Conservation (phyloP, 2,329 filamentous ascomycete genomes). For the Epichloe sylvatica region DNA sequence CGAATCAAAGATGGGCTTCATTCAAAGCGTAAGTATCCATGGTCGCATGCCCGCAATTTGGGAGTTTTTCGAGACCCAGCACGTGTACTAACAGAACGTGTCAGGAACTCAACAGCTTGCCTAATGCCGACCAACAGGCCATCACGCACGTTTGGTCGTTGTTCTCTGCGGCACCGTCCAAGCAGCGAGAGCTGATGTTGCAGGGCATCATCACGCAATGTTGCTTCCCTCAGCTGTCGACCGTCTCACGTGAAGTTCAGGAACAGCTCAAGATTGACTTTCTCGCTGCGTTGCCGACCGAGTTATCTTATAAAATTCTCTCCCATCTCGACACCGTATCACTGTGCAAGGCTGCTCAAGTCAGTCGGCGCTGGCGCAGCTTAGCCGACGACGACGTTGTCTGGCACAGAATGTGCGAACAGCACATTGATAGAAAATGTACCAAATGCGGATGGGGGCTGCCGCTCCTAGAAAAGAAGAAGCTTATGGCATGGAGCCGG, state of each 20-base stretch:
- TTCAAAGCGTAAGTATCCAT: constrained; percentile 57
- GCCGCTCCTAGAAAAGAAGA: constrained; percentile 76
- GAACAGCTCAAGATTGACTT: constrained; percentile 98
- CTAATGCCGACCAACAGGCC: constrained; percentile 77
- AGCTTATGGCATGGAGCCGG: constrained; percentile 72
- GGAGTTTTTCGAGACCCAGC: neutral
- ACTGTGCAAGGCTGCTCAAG: constrained; percentile 88
- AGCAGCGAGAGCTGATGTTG: constrained; percentile 90
- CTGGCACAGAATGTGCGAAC: constrained; percentile 95
- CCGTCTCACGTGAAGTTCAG: constrained; percentile 76
- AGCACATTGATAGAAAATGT: constrained; percentile 88
- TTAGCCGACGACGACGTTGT: constrained; percentile 96
- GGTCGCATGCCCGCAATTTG: neutral
- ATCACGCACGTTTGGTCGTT: constrained; percentile 97
- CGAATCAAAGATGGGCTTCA: constrained; percentile 88
- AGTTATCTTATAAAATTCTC: constrained; percentile 86
- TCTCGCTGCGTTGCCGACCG: constrained; percentile 70
- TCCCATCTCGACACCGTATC: constrained; percentile 88
- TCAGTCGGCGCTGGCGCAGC: constrained; percentile 74
- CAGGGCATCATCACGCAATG: constrained; percentile 93
- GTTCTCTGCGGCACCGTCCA: constrained; percentile 87
- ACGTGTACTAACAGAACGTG: constrained; percentile 3
- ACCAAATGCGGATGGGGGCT: constrained; percentile 93
- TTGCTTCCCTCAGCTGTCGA: constrained; percentile 93
- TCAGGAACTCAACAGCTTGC: constrained; percentile 68